These are phyloP conservation scores for Suillus variegatus DNA, from an alignment of 768 basidiomycete genomes.

Conservation along the genomic window DNA sequence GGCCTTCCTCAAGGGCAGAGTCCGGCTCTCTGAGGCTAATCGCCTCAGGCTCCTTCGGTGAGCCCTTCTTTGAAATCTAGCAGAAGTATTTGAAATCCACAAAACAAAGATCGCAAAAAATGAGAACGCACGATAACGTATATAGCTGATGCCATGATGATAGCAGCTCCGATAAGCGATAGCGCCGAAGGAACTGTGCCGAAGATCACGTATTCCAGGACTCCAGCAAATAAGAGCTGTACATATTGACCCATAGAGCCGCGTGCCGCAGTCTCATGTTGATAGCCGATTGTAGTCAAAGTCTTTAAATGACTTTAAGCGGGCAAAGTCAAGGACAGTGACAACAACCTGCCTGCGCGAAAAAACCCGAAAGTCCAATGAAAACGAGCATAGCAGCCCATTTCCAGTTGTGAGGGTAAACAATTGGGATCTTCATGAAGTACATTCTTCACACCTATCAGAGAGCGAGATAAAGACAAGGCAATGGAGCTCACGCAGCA, in stretches of 20 bases:
- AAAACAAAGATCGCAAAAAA: neutral
- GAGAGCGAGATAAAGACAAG: neutral
- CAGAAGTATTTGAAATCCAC: neutral
- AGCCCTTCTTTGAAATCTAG: neutral
- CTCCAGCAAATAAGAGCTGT: conserved; percentile 66
- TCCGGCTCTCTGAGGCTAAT: neutral
- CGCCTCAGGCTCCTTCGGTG: neutral
- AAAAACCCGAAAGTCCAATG: conserved; percentile 18
- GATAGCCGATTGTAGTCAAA: conserved; percentile 61
- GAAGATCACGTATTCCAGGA: conserved; percentile 69
- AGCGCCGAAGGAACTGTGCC: conserved; percentile 56
- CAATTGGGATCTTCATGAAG: conserved; percentile 5
- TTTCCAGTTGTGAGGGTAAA: conserved; percentile 21
- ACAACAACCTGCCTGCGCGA: conserved; percentile 18
- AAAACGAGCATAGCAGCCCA: conserved; percentile 17
- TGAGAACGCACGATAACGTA: conserved; percentile 5
- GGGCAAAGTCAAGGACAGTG: neutral
- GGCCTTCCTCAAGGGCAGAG: conserved; percentile 8
- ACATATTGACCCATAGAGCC: conserved; percentile 64
- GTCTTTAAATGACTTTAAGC: conserved; percentile 32
- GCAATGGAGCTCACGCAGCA: conserved; percentile 10
- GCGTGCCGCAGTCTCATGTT: conserved; percentile 64
- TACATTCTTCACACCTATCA: conserved; percentile 15
- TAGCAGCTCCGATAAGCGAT: conserved; percentile 60
- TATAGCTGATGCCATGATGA: conserved; percentile 42